Conservation (phyloP, 768 basidiomycete species). For the Hemileccinum rubropunctum region DNA sequence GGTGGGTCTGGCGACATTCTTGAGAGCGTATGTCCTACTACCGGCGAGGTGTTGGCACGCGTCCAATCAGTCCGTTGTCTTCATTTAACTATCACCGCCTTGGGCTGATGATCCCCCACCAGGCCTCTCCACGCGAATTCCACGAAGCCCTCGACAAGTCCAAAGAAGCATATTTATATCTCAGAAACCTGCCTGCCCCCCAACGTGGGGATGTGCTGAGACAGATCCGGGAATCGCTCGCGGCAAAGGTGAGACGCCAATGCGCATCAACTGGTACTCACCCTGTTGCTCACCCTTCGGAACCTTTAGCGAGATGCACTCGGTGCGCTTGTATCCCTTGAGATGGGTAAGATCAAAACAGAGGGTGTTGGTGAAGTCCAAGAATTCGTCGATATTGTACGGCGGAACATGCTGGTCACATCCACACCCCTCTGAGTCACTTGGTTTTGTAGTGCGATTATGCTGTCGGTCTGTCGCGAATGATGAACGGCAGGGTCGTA, state of each 20-base stretch:
- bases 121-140: conserved; percentile 75
- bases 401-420: conserved; percentile 25
- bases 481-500: conserved; percentile 90
- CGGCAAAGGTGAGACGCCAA: conserved; percentile 55
- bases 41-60: conserved; percentile 78
- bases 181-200: conserved; percentile 82
- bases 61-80: conserved; percentile 58
- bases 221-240: conserved; percentile 81
- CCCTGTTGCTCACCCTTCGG: conserved; percentile 10
- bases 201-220: conserved; percentile 84
- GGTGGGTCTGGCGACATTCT: conserved; percentile 68
- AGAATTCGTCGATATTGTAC: conserved; percentile 91
- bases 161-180: conserved; percentile 66
- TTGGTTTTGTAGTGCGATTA: conserved; percentile 73
- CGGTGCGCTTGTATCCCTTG: conserved; percentile 79
- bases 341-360: conserved; percentile 89
- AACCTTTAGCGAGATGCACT: conserved; percentile 63
- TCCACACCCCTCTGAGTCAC: conserved; percentile 8
- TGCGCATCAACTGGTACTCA: background rate
- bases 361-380: conserved; percentile 94
- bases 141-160: conserved; percentile 64
- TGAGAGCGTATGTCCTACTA: conserved; percentile 77
- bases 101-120: conserved; percentile 10
- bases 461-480: conserved; percentile 87
- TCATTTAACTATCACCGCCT: background rate